Conservation (phyloP, 305 asterid species). For the Solanum hybrid region DNA sequence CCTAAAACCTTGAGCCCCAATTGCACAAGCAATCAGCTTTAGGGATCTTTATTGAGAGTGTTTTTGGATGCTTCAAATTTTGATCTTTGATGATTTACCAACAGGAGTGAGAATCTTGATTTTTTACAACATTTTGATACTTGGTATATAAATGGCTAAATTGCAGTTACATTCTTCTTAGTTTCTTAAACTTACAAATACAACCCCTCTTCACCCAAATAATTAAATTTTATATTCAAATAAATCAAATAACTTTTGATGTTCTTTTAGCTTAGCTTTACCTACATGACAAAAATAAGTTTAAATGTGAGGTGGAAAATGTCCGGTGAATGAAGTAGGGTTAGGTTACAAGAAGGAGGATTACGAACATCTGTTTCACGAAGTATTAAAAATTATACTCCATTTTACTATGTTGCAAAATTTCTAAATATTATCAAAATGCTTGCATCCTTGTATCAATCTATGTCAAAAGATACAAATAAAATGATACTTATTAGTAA, state of each 20-base stretch:
- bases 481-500: neutral
- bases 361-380: neutral
- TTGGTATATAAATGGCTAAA: neutral
- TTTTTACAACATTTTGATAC: neutral
- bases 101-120: neutral
- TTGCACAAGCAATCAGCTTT: neutral
- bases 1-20: neutral
- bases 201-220: neutral
- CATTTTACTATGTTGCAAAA: too few species aligned
- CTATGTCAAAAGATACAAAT: neutral
- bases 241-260: neutral
- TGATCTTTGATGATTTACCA: neutral
- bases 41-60: neutral
- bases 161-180: neutral
- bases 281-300: too few species aligned
- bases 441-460: neutral
- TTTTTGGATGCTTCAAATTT: neutral
- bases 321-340: neutral
- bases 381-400: too few species aligned
- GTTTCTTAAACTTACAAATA: neutral
- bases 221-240: neutral
- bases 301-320: neutral
- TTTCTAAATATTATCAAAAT: neutral
- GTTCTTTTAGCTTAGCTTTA: neutral
- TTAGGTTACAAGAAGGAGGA: neutral